Evolutionary conservation across 108 stramenopile species (phyloP).

Genomic region (Craspedostauros australis): DNA sequence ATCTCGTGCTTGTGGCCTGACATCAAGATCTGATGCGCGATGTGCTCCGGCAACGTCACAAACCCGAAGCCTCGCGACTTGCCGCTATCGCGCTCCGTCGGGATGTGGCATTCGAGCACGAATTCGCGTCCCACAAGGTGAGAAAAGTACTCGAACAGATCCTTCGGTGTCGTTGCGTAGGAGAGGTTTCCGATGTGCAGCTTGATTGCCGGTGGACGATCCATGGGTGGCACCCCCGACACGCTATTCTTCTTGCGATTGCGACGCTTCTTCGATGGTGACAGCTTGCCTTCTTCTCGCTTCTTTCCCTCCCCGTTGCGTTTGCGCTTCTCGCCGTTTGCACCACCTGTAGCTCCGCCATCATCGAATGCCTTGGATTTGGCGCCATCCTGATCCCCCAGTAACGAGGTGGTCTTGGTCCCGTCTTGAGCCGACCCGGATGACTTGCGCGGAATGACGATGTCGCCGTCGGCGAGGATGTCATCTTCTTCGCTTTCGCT

Average conservation of each 20-base stretch:
- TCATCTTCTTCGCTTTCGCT: constrained; percentile 11
- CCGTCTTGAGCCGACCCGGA: too few species aligned
- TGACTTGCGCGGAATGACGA: too few species aligned
- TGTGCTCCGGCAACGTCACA: constrained; percentile 69
- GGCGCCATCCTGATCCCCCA: too few species aligned
- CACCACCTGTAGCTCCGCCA: too few species aligned
- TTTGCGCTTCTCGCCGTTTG: constrained; percentile 9
- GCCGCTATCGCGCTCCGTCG: constrained; percentile 72
- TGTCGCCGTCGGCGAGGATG: too few species aligned
- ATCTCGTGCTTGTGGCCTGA: constrained; percentile 64
- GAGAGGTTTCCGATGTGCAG: constrained; percentile 85
- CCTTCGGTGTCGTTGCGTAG: constrained; percentile 61
- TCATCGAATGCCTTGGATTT: too few species aligned
- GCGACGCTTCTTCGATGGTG: constrained; percentile 28
- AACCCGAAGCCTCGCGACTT: constrained; percentile 85
- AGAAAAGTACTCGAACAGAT: constrained; percentile 74
- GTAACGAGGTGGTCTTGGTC: too few species aligned
- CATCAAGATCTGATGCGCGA: constrained; percentile 52
- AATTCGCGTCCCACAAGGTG: constrained; percentile 62
- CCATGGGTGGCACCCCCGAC: constrained; percentile 2
- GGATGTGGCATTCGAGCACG: constrained; percentile 84
- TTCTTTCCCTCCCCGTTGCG: constrained; percentile 14
- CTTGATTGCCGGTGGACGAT: constrained; percentile 73
- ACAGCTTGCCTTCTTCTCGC: constrained; percentile 29
- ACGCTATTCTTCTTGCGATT: constrained; percentile 39